phyloP scores from a whole-genome alignment of 257 asterid genomes.

The Nicotiana sylvestris region DNA sequence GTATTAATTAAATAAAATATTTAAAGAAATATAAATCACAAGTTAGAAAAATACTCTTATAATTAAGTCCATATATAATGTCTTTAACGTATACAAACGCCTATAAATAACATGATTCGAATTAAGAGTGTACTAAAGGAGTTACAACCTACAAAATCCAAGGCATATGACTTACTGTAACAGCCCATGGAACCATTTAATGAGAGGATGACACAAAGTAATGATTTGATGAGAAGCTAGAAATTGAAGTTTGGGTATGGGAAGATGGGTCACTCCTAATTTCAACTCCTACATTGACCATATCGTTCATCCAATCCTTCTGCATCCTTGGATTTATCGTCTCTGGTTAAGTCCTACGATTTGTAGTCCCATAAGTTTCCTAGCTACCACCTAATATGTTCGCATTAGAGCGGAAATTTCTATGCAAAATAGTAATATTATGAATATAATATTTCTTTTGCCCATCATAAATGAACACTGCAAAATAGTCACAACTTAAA shows the following conservation, averaged over 20 bases:
- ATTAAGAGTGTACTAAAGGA: neutral
- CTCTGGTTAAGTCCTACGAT: neutral
- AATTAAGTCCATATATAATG: neutral
- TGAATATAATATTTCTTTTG: neutral
- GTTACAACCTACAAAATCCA: neutral
- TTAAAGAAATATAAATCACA: neutral
- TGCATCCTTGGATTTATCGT: constrained; percentile 6
- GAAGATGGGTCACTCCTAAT: neutral
- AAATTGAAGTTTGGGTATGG: constrained; percentile 7
- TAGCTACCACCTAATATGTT: neutral
- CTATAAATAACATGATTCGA: neutral
- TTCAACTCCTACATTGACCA: constrained; percentile 8
- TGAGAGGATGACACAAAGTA: neutral
- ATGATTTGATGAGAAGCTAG: neutral
- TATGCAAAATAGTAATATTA: neutral
- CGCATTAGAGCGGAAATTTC: neutral
- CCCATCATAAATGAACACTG: neutral
- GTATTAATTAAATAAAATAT: neutral
- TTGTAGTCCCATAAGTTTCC: neutral
- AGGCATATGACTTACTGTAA: neutral
- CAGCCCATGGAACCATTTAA: neutral
- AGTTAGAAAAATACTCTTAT: neutral
- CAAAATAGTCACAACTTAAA: neutral
- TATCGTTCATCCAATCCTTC: neutral
- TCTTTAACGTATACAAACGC: too few species aligned